Conservation (phyloP, 345 rosid genomes). For the Raphanus sativus region DNA sequence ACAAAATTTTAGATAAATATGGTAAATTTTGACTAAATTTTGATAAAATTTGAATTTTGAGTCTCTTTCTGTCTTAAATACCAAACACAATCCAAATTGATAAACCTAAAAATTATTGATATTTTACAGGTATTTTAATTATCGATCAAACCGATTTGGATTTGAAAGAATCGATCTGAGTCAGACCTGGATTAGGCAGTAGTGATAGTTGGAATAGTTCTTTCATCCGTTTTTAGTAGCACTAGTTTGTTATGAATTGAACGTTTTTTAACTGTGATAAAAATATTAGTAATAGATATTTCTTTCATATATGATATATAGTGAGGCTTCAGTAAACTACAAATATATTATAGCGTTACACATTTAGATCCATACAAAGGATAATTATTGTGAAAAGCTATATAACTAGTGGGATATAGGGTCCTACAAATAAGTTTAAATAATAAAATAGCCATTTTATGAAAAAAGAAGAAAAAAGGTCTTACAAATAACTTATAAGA, state of each 20-base stretch:
- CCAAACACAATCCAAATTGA: too few species aligned
- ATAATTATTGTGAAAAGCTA: not conserved
- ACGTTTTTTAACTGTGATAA: not conserved
- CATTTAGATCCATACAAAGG: not conserved
- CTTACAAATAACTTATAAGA: not conserved
- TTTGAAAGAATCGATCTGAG: too few species aligned
- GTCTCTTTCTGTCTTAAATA: too few species aligned
- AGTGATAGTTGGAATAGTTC: not conserved
- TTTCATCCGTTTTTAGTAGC: not conserved
- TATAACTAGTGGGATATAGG: not conserved
- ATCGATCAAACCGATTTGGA: too few species aligned
- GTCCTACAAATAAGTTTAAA: not conserved
- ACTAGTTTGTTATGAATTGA: not conserved
- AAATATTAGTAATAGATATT: not conserved
- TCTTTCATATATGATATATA: not conserved
- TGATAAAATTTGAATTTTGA: too few species aligned
- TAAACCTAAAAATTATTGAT: not conserved
- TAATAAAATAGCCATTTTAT: too few species aligned
- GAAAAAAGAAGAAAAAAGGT: not conserved
- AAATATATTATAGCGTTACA: not conserved
- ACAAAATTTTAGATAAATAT: too few species aligned
- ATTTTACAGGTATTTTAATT: not conserved
- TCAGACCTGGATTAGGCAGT: not conserved
- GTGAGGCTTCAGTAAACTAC: not conserved
- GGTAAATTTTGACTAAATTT: too few species aligned